A percentile compares a stretch with the other conserved stretches of the same genome.
Evolutionary conservation across 768 basidiomycete genomes (phyloP).

Genomic region (Favolaschia claudopus): DNA sequence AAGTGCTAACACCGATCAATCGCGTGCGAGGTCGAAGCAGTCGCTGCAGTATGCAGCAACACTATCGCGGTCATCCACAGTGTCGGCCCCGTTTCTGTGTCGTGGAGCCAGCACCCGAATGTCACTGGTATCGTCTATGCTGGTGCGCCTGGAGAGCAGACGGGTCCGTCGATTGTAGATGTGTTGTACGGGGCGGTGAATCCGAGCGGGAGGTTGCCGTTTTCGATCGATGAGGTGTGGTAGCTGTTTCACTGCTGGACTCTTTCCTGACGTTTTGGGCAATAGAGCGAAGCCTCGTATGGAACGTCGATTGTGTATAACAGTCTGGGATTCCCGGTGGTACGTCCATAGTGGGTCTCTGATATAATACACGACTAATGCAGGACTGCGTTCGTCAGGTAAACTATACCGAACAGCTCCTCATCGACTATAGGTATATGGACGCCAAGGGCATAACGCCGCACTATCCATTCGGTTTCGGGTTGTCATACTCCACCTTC

Average conservation of each 20-base stretch:
- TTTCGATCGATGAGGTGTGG: slow-evolving; percentile 72
- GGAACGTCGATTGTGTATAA: slow-evolving; percentile 42
- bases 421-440: slow-evolving; percentile 75
- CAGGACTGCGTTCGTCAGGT: slow-evolving; percentile 57
- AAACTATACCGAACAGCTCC: slow-evolving; percentile 69
- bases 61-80: slow-evolving; percentile 85
- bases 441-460: slow-evolving; percentile 59
- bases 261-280: not conserved
- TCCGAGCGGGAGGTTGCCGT: slow-evolving; percentile 74
- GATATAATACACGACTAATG: not conserved
- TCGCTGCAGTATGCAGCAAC: slow-evolving; percentile 75
- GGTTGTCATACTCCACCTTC: slow-evolving; percentile 79
- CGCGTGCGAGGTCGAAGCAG: slow-evolving; percentile 49
- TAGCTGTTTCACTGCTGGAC: not conserved
- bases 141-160: slow-evolving; percentile 67
- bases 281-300: slow-evolving; percentile 13
- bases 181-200: slow-evolving; percentile 81
- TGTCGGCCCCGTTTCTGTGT: slow-evolving; percentile 74
- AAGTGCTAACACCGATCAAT: slow-evolving; percentile 26
- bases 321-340: slow-evolving; percentile 48
- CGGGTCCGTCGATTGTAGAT: slow-evolving; percentile 79
- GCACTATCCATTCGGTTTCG: slow-evolving; percentile 74
- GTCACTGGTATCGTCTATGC: slow-evolving; percentile 56
- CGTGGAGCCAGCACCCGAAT: slow-evolving; percentile 82
- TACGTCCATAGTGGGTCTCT: slow-evolving; percentile 14